Evolutionary conservation across 495 filamentous ascomycete genomes (phyloP).

Genomic region (Rusavskia elegans): DNA sequence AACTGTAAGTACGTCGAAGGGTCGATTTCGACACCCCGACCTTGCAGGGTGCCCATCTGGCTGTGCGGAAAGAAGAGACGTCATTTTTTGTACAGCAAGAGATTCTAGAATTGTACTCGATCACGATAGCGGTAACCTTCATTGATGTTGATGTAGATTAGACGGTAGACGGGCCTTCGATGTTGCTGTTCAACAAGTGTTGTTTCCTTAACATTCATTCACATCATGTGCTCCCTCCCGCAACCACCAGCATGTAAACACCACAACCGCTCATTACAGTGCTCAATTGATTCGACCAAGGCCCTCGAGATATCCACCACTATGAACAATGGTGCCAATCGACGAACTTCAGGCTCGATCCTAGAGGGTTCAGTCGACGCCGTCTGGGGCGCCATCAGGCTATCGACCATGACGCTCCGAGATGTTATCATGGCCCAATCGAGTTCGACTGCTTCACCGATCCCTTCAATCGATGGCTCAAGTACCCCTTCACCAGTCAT

Average conservation of each 20-base stretch:
- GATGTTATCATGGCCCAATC: slow-evolving; percentile 2
- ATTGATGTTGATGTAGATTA: no score
- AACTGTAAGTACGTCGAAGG: neutral
- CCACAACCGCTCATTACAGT: no score
- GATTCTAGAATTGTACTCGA: no score
- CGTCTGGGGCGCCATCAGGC: slow-evolving; percentile 4
- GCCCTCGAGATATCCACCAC: neutral
- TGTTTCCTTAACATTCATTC: neutral
- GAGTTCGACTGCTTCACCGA: neutral
- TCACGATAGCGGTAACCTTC: no score
- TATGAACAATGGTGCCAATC: neutral
- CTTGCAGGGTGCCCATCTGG: no score
- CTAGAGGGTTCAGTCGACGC: slow-evolving; percentile 8
- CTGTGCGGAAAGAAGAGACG: no score
- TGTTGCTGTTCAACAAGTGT: neutral
- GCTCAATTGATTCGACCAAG: no score
- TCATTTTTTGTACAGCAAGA: no score
- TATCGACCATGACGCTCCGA: slow-evolving; percentile 4
- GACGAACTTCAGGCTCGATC: neutral
- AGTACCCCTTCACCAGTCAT: neutral
- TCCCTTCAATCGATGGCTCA: neutral
- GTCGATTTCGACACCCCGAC: neutral
- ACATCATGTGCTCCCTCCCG: neutral
- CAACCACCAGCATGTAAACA: no score
- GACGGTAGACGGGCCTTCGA: no score